Conservation (phyloP, 2,329 filamentous ascomycete species). For the Aspergillus tubingensis region DNA sequence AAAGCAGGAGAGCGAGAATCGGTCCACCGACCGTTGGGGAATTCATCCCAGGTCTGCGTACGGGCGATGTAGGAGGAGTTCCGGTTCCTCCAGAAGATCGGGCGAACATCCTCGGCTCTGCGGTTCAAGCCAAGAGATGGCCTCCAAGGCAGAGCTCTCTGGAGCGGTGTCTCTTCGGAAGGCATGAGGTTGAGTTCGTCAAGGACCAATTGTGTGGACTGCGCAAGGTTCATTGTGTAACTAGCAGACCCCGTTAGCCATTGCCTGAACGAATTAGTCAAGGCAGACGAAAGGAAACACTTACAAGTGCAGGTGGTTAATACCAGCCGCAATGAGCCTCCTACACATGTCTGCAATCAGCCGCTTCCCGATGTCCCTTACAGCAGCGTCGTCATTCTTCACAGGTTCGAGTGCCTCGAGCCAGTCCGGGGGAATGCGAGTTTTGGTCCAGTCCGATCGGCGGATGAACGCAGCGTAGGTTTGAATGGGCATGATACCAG, state of each 20-base stretch:
- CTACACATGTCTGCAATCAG: constrained; percentile 89
- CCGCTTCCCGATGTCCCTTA: constrained; percentile 83
- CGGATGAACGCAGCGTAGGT: constrained; percentile 92
- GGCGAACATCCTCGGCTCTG: constrained; percentile 90
- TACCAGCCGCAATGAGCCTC: constrained; percentile 77
- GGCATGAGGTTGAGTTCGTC: constrained; percentile 85
- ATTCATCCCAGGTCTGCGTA: constrained; percentile 98
- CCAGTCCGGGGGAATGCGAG: constrained; percentile 79
- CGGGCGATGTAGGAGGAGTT: constrained; percentile 94
- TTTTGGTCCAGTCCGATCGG: constrained; percentile 87
- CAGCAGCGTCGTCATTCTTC: constrained; percentile 94
- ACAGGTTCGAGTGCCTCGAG: constrained; percentile 80
- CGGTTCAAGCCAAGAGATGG: constrained; percentile 88
- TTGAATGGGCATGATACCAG: constrained; percentile 90
- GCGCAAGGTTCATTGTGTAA: constrained; percentile 98
- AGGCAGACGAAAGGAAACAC: constrained; percentile 22
- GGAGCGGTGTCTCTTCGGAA: constrained; percentile 72
- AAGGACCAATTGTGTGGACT: constrained; percentile 89
- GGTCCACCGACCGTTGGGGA: constrained; percentile 97
- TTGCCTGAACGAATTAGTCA: neutral
- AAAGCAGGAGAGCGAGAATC: constrained; percentile 95
- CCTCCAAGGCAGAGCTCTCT: constrained; percentile 93
- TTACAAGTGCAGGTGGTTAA: constrained; percentile 85
- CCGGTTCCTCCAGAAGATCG: constrained; percentile 97
- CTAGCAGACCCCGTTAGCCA: constrained; percentile 30